Evolutionary conservation across 768 basidiomycete species (phyloP), one percentile per base, ranked within the genome.

Genomic region (Suillus variegatus): DNA sequence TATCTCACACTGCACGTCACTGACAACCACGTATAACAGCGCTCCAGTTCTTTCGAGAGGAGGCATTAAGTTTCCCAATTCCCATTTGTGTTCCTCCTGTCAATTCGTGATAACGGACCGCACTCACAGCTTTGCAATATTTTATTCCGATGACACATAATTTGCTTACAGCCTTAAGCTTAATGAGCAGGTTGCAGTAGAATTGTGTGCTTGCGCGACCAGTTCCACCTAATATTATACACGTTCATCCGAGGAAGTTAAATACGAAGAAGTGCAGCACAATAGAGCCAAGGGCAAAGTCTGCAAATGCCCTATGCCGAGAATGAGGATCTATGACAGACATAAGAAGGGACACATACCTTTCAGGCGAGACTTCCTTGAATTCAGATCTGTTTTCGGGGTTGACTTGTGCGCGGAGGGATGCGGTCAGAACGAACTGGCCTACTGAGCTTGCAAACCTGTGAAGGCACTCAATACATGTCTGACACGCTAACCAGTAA

Each of bases 221-320:
- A 36, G 47, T 62, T 67, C 20, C 46, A 63, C 18, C 2, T 55
- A n/a, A 55, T 55, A 36, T 14, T 22, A 43, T 64, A 44, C 44
- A 52, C 9, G 25, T 70, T 79, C 77, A 99, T 76, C 97, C 97
- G 16, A 99, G 85, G 85, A 97, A 99, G 80, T 98, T 98, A 85
- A 90, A 98, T 66, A 97, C 96, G 76, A 99, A 99, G 82, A 98
- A 95, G 78, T 99, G 97, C 41, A 99, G 83, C 46, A 99, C 88
- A 67, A 99, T 90, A 3, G 94, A 96, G n/a, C 95, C 95, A 54
- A 96, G 77, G 35, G 92, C 92, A 73, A 98, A 99, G 74, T 99
- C 97, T 54, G 93, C 96, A 73, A 99, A 99, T 22, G 97, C 97
- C 73, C 97, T 99, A 74, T 3, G 20, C 64, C 56, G 36, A 43